A percentile compares a stretch with the other conserved stretches of the same genome.
Conservation (phyloP, 2,329 filamentous ascomycete species). For the Fusarium ramigenum region DNA sequence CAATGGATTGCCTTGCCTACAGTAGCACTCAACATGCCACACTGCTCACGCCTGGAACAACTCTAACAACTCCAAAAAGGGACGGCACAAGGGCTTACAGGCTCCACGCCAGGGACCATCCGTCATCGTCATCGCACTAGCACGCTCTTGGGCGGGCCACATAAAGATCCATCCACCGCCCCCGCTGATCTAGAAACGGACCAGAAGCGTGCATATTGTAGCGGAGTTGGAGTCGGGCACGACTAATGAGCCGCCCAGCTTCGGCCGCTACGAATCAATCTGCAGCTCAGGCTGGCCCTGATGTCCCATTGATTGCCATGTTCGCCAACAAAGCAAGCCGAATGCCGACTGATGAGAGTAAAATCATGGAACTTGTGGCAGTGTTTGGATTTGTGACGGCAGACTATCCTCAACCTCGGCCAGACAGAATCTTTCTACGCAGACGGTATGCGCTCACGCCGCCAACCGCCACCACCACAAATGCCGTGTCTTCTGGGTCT, state of each 20-base stretch:
- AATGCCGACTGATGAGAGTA: slow-evolving; percentile 14
- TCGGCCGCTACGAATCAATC: slow-evolving; percentile 41
- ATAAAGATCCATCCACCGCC: slow-evolving; percentile 39
- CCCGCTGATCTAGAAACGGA: slow-evolving; percentile 46
- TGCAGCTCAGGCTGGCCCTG: slow-evolving; percentile 34
- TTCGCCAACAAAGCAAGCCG: slow-evolving; percentile 15
- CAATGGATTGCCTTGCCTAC: slow-evolving; percentile 3
- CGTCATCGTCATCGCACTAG: slow-evolving; percentile 30
- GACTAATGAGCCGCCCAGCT: slow-evolving; percentile 43
- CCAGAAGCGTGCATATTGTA: slow-evolving; percentile 43
- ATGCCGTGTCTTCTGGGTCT: background rate
- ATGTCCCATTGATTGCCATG: background rate
- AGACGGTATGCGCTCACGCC: slow-evolving; percentile 1
- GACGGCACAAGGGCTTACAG: slow-evolving; percentile 16
- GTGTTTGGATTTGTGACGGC: slow-evolving; percentile 16
- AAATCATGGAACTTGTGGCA: slow-evolving; percentile 25
- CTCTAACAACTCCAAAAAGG: slow-evolving; percentile 18
- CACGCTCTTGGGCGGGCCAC: slow-evolving; percentile 21
- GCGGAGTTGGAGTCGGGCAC: slow-evolving; percentile 34
- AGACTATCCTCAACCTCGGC: slow-evolving; percentile 10
- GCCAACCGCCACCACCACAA: slow-evolving; percentile 18
- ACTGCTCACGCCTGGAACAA: slow-evolving; percentile 7
- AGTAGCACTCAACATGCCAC: slow-evolving; percentile 19
- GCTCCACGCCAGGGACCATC: slow-evolving; percentile 31
- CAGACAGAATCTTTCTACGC: background rate